Percentiles rank a stretch among this genome's conserved stretches.
Evolutionary conservation across 2,329 filamentous ascomycete species (phyloP).

Genomic region (Pseudogymnoascus sp.): DNA sequence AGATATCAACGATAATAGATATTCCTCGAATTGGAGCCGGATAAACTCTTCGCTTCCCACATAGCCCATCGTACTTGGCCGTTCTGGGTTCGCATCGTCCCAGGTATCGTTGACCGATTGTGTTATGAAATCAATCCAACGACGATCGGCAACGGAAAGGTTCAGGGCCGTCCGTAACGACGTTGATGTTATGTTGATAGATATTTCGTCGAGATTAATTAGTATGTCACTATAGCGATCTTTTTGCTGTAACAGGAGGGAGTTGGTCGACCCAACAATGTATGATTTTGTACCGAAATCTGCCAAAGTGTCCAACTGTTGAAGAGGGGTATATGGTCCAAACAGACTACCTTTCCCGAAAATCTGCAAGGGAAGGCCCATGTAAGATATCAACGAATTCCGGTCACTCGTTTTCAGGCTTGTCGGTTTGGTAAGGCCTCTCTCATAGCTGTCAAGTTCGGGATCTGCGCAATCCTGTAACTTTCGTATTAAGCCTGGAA

Average conservation of each 20-base stretch:
- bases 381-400: slow-evolving; percentile 79
- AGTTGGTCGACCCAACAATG: slow-evolving; percentile 94
- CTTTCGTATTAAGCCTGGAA: slow-evolving; percentile 82
- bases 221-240: slow-evolving; percentile 94
- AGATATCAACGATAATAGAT: slow-evolving; percentile 79
- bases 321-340: slow-evolving; percentile 90
- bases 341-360: slow-evolving; percentile 95
- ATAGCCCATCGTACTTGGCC: slow-evolving; percentile 92
- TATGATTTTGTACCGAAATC: slow-evolving; percentile 95
- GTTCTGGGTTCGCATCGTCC: slow-evolving; percentile 81
- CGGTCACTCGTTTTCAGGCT: slow-evolving; percentile 87
- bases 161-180: slow-evolving; percentile 66
- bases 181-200: slow-evolving; percentile 72
- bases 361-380: slow-evolving; percentile 88
- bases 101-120: slow-evolving; percentile 93
- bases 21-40: slow-evolving; percentile 92
- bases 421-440: slow-evolving; percentile 65
- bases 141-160: slow-evolving; percentile 76
- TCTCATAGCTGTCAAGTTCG: slow-evolving; percentile 76
- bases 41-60: slow-evolving; percentile 96
- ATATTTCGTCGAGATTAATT: slow-evolving; percentile 88
- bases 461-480: slow-evolving; percentile 94
- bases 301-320: slow-evolving; percentile 88
- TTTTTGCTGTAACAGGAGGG: slow-evolving; percentile 82
- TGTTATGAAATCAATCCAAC: slow-evolving; percentile 94